Evolutionary conservation across 1,284 basidiomycete genomes (phyloP), one percentile per base, ranked within the genome.

Genomic region (Apiotrichum akiyoshidainum): DNA sequence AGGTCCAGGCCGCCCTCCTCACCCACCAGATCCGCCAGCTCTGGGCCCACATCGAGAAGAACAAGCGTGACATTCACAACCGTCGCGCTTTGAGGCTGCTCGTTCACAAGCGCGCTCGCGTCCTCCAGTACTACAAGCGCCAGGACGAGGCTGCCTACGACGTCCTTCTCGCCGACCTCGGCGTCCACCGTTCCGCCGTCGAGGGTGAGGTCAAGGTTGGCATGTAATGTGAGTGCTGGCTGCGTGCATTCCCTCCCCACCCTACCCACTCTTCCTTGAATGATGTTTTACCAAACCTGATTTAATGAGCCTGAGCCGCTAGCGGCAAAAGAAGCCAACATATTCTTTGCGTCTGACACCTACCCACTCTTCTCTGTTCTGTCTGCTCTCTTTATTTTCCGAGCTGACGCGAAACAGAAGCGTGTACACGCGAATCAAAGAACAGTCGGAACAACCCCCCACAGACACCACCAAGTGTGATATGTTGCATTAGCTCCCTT

Each of bases 1-100:
- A 92, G 69, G 92, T 95, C 0, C 92, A 96, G 82, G 94, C 87
- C 51, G 94, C 94, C 0, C 79, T 97, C 26, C 73, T 93, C 55
- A 97, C 94, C 0, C 85, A 88, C 72, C 83, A 86, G 69, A 95
- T 97, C 66, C 89, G 90, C 47, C 88, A 87, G 65, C 75, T 97
- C 46, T 87, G 87, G 82, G 80, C 80, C 1, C 94, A 96, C 74
- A 78, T 95, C 44, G 80, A 77, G 21, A 74, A 73, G 34, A 87
- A 84, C 72, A 86, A 85, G 64, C 85, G 87, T 64, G 94, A 98
- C 74, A 82, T 89, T 45, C 85, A 84, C 49, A 94, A 91, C 73
- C 84, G 87, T 49, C 84, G 87, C 16, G 82, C 84, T 13, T 82
- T 98, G 55, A 84, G 87, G 2, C 79, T 81, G 53, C 82, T 96